Evolutionary conservation across 768 basidiomycete genomes (phyloP).

Genomic region (Mycena indigotica): DNA sequence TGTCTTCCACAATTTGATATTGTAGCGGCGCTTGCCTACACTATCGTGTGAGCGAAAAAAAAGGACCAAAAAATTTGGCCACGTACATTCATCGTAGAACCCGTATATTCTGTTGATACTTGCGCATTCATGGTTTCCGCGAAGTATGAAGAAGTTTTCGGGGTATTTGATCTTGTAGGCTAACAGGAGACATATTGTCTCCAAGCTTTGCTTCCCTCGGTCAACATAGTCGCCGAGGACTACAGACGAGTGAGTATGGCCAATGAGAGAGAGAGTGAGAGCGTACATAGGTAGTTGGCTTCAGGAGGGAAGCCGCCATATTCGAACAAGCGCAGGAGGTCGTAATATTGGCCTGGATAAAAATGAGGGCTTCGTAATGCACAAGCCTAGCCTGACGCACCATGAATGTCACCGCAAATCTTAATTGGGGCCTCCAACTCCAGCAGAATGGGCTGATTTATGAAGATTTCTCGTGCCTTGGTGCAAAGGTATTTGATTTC

Average conservation of each 20-base stretch:
- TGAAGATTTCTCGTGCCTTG: slow-evolving; percentile 98
- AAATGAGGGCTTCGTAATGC: no score
- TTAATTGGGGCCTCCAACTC: slow-evolving; percentile 99
- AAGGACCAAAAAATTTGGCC: slow-evolving; percentile 3
- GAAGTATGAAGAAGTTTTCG: slow-evolving; percentile 99
- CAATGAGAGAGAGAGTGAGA: background rate
- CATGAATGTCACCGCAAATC: slow-evolving; percentile 86
- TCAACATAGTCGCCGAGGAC: slow-evolving; percentile 99
- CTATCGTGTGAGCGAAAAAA: slow-evolving; percentile 1
- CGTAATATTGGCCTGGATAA: slow-evolving; percentile 99
- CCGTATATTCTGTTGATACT: slow-evolving; percentile 99
- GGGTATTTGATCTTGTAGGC: slow-evolving; percentile 99
- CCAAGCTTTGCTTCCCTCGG: slow-evolving; percentile 96
- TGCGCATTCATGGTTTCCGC: slow-evolving; percentile 99
- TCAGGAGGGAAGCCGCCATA: slow-evolving; percentile 99
- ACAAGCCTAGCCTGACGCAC: no score
- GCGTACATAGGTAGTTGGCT: slow-evolving; percentile 88
- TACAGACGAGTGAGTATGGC: slow-evolving; percentile 70
- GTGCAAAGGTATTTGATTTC: slow-evolving; percentile 99
- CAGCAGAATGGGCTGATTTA: slow-evolving; percentile 96
- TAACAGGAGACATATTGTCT: slow-evolving; percentile 97
- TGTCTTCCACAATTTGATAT: slow-evolving; percentile 99
- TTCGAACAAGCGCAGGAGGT: slow-evolving; percentile 95
- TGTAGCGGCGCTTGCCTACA: slow-evolving; percentile 98
- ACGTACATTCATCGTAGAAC: slow-evolving; percentile 99